These are phyloP conservation scores for Coffea canephora DNA, from an alignment of 257 asterid species.

Conservation along the genomic window DNA sequence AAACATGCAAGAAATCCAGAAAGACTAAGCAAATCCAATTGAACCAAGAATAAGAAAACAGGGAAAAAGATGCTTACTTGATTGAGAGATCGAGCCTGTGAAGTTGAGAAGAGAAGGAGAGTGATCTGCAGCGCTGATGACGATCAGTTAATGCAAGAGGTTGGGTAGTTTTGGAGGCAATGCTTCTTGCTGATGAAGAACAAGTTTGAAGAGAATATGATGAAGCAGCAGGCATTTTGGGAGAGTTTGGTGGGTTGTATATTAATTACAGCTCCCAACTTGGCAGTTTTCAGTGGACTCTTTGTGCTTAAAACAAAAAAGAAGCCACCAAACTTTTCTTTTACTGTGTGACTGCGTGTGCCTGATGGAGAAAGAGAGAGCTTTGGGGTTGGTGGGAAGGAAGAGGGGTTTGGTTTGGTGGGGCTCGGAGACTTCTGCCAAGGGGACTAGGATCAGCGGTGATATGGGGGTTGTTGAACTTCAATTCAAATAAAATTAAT, in stretches of 20 bases:
- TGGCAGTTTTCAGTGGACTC: background rate
- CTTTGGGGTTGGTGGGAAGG: constrained; percentile 12
- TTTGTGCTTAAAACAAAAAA: background rate
- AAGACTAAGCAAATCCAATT: background rate
- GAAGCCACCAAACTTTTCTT: background rate
- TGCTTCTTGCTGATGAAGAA: constrained; percentile 11
- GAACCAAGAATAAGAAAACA: background rate
- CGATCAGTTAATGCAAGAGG: constrained; percentile 11
- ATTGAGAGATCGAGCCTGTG: constrained; percentile 24
- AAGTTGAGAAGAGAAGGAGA: constrained; percentile 55
- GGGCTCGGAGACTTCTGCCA: background rate
- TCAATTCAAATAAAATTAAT: background rate
- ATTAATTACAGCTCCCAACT: background rate
- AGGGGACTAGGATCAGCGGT: background rate
- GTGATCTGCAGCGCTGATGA: constrained; percentile 24
- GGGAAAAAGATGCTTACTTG: constrained; percentile 37
- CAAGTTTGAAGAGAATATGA: constrained; percentile 26
- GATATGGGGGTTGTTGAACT: background rate
- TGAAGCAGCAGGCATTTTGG: constrained; percentile 42
- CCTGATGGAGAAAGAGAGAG: too few relatives aligned
- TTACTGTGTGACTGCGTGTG: background rate
- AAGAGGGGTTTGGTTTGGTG: background rate
- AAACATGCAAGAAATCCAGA: background rate
- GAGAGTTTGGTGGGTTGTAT: constrained; percentile 5
- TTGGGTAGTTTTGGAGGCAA: constrained; percentile 19